Evolutionary conservation across 1,139 yeast genomes (phyloP).

Genomic region (Magnusiomyces ingens): DNA sequence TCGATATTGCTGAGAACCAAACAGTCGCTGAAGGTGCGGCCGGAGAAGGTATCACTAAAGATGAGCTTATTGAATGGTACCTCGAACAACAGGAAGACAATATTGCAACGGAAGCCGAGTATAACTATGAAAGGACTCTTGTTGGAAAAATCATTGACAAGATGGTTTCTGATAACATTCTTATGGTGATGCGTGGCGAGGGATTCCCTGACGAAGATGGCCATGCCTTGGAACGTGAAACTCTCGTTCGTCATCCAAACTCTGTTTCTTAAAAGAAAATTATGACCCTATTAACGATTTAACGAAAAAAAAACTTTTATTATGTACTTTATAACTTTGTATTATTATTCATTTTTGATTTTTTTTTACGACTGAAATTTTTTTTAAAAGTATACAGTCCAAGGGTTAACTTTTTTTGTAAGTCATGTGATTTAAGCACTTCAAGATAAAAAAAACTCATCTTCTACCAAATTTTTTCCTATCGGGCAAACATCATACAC

Average conservation of each 20-base stretch:
- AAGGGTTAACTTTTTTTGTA: too few species aligned
- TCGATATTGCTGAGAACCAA: slow-evolving; percentile 37
- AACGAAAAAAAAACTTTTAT: too few species aligned
- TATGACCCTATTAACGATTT: too few species aligned
- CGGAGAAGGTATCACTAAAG: slow-evolving; percentile 64
- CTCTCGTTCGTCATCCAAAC: slow-evolving; percentile 85
- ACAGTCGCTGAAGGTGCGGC: slow-evolving; percentile 18
- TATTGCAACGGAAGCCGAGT: slow-evolving; percentile 62
- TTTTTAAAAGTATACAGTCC: background rate
- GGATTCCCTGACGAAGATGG: slow-evolving; percentile 35
- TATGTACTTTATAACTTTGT: too few species aligned
- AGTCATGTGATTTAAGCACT: too few species aligned
- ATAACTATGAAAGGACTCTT: slow-evolving; percentile 60
- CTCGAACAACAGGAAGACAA: slow-evolving; percentile 68
- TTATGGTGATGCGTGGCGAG: slow-evolving; percentile 72
- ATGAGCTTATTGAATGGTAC: slow-evolving; percentile 73
- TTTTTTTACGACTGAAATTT: too few species aligned
- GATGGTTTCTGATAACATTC: slow-evolving; percentile 76
- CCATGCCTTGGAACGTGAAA: slow-evolving; percentile 32
- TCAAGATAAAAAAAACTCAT: too few species aligned
- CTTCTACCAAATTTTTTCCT: too few species aligned
- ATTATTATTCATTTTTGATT: too few species aligned
- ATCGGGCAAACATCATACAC: too few species aligned
- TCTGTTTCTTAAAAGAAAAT: slow-evolving; percentile 33
- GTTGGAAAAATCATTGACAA: slow-evolving; percentile 77